Base-by-base conservation (phyloP, 306 rosid genomes). In the Oemleria cerasiformis region DNA sequence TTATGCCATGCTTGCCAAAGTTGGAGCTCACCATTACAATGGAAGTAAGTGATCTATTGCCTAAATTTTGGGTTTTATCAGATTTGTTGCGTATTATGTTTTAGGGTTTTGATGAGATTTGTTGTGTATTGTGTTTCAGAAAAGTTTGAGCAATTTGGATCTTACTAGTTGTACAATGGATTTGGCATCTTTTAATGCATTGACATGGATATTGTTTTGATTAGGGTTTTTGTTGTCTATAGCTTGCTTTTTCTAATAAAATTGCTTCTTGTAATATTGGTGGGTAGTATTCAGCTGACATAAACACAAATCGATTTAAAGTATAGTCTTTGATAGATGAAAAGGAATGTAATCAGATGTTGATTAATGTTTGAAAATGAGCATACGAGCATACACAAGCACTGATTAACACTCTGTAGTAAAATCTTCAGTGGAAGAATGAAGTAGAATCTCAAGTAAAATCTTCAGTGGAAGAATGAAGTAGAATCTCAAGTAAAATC, bases 1-100 rank as follows among this genome's bases (percentile, higher is more conserved):
- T 82, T 83, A 83, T 49, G 87, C 87, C 0, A 83, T 83, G 87
- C 87, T 83, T 43, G 74, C 84, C 50, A 83, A 83, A 71, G 62
- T 80, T 67, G 87, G 84, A 16, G 87, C 80, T 77, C 87, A 83
- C 79, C 87, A 80, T 47, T 80, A 80, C 59, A 83, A 79, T 39
- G 84, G 84, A 74, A 83, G 87, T 83, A 74, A 77, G 84, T 83
- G 41, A 17, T 77, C 40, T 3, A 0, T 42, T 42, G 48, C 38
- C 9, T 43, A 11, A 6, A 11, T 20, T 41, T 12, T 20, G 17
- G 20, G 39, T 0, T 20, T 21, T 2, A 20, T 21, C 53, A 19
- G 68, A 64, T 64, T 62, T 64, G 9, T 38, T 5, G 5, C 17
- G 20, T 38, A 8, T 2, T 1, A 12, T 51, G 19, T 17, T n/a